Evolutionary conservation across 2,329 filamentous ascomycete genomes (phyloP).

Genomic region (Colletotrichum sp.): DNA sequence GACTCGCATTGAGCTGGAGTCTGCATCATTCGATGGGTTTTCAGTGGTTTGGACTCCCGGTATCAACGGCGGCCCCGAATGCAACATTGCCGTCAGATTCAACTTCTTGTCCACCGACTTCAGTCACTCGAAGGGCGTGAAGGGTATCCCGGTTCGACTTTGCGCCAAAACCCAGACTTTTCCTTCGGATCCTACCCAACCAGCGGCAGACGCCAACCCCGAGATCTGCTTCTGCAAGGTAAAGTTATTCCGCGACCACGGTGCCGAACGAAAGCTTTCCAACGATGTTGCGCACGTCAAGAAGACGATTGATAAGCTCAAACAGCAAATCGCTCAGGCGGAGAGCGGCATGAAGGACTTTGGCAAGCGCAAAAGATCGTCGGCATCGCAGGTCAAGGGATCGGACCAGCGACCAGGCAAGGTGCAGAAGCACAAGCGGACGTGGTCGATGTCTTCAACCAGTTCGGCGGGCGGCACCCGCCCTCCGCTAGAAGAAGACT

Average conservation of each 20-base stretch:
- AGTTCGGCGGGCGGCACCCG: conserved; percentile 61
- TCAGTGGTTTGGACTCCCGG: conserved; percentile 87
- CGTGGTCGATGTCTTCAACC: conserved; percentile 91
- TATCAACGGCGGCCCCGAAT: conserved; percentile 72
- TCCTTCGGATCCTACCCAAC: conserved; percentile 54
- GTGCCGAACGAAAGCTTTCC: conserved; percentile 91
- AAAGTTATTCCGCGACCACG: conserved; percentile 95
- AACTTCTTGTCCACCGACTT: conserved; percentile 99
- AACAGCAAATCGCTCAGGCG: conserved; percentile 87
- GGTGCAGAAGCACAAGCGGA: conserved; percentile 87
- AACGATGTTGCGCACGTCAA: conserved; percentile 96
- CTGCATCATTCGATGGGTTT: conserved; percentile 90
- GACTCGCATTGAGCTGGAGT: conserved; percentile 73
- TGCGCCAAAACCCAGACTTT: conserved; percentile 87
- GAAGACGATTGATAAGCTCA: conserved; percentile 95
- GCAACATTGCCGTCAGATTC: conserved; percentile 89
- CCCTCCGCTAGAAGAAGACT: conserved; percentile 72
- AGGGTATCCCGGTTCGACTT: conserved; percentile 91
- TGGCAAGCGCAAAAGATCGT: conserved; percentile 66
- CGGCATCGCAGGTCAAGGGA: conserved; percentile 47
- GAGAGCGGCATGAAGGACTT: conserved; percentile 72
- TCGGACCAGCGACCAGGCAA: conserved; percentile 75
- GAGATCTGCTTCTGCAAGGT: conserved; percentile 97
- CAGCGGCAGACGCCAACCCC: conserved; percentile 47
- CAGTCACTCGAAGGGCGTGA: conserved; percentile 97